Conservation (phyloP, 768 basidiomycete species). For the Guyanaporus albipodus region DNA sequence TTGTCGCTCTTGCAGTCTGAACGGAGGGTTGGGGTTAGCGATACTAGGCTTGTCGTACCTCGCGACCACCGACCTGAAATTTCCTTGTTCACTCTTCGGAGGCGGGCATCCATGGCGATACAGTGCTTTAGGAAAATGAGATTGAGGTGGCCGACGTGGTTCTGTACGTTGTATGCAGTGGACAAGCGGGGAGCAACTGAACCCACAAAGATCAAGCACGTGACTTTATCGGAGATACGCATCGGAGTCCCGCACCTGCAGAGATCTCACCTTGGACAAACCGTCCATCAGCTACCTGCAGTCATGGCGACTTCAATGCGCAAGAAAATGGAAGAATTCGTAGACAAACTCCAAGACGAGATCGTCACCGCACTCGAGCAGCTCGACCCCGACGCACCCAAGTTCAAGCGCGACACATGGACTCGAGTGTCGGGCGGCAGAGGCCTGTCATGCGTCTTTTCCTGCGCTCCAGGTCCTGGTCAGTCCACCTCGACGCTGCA, state of each 20-base stretch:
- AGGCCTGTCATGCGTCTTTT: conserved; percentile 83
- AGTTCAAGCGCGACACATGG: conserved; percentile 83
- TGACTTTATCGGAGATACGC: conserved; percentile 21
- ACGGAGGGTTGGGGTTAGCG: conserved; percentile 9
- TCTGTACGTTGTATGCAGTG: not conserved
- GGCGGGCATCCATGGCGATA: conserved; percentile 74
- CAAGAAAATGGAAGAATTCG: conserved; percentile 68
- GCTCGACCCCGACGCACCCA: conserved; percentile 66
- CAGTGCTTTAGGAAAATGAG: not conserved
- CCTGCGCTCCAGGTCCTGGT: conserved; percentile 35
- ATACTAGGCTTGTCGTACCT: not conserved
- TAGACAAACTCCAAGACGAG: conserved; percentile 69
- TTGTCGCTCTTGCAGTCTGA: conserved; percentile 95
- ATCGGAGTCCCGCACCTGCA: too few relatives aligned
- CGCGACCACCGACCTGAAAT: conserved; percentile 58
- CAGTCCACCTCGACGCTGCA: conserved; percentile 33
- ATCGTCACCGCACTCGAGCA: conserved; percentile 77
- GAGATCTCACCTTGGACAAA: too few relatives aligned
- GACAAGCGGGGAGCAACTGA: not conserved
- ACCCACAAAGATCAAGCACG: conserved; percentile 19
- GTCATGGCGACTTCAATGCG: conserved; percentile 53
- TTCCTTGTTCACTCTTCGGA: conserved; percentile 91
- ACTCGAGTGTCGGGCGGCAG: conserved; percentile 62
- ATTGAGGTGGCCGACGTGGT: not conserved
- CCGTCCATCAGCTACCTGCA: not conserved